Evolutionary conservation across 257 asterid genomes (phyloP), one percentile per base, ranked within the genome.

Genomic region (Fraxinus anomala): DNA sequence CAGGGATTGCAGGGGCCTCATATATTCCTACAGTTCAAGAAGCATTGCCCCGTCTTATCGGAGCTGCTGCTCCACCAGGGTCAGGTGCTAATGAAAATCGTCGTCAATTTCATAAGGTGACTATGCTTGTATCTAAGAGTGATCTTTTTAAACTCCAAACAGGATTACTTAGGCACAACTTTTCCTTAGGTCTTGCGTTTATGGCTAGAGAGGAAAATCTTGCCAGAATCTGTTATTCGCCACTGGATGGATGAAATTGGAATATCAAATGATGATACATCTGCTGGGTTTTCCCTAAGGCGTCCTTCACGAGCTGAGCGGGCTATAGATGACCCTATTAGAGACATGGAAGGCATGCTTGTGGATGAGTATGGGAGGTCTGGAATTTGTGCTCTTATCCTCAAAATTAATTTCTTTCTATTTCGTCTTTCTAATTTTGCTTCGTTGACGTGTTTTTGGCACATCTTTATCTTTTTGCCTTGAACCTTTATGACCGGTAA

Each of bases 301-400:
- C 96, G 97, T 28, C 98, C 96, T 83, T 91, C 96, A 76, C 91
- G 98, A 79, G 91, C 95, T 76, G 98, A 95, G 86, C 88, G 99
- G 70, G 87, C 98, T 81, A 79, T 95, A 78, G 96, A 95, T 80
- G 99, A 95, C 88, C 99, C 99, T 73, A 87, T 95, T 82, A 88
- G 99, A 86, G 99, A 93, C 77, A 95, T 95, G 97, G 99, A 95
- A 83, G 99, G 94, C 85, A 90, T 95, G 95, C 82, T 87, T 81
- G 98, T 95, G 65, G 99, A 95, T 80, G 99, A 95, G 86, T 95
- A 95, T 80, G 99, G 99, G 78, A 91, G 97, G 97, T 95, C 61
- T 73, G 85, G 24, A 73, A 76, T 77, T 81, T 68, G 76, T 83
- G 77, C 54, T 31, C 6, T 42, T n/a, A 54, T 17, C 26, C 74